These are phyloP conservation scores for Fusarium neocosmosporiellum DNA, from an alignment of 2,329 filamentous ascomycete species.

Conservation along the genomic window DNA sequence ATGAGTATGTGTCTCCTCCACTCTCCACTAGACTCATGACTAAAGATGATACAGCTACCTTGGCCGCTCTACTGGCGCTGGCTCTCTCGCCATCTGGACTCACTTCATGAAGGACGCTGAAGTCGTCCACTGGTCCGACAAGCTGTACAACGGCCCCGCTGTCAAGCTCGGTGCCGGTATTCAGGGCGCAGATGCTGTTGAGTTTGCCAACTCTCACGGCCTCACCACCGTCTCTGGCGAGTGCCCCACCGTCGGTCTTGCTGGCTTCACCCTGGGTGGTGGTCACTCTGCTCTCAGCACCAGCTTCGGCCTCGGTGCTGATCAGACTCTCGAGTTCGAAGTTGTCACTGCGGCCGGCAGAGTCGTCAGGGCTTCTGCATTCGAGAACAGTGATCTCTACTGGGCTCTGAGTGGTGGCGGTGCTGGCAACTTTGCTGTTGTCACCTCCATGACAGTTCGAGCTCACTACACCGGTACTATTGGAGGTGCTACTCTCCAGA, in stretches of 20 bases:
- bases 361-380: slow-evolving; percentile 59
- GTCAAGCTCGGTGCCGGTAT: slow-evolving; percentile 67
- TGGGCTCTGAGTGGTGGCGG: slow-evolving; percentile 73
- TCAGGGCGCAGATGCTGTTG: slow-evolving; percentile 59
- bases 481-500: slow-evolving; percentile 45
- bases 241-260: slow-evolving; percentile 66
- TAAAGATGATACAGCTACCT: slow-evolving; percentile 21
- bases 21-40: neutral
- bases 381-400: slow-evolving; percentile 66
- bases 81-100: slow-evolving; percentile 55
- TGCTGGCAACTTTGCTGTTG: slow-evolving; percentile 68
- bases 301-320: slow-evolving; percentile 68
- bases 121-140: slow-evolving; percentile 51
- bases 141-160: slow-evolving; percentile 61
- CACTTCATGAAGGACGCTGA: slow-evolving; percentile 56
- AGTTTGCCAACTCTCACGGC: slow-evolving; percentile 58
- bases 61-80: slow-evolving; percentile 68
- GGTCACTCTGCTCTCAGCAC: slow-evolving; percentile 63
- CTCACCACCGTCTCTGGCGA: slow-evolving; percentile 66
- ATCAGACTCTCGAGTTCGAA: slow-evolving; percentile 67
- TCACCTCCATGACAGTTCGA: slow-evolving; percentile 66
- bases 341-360: slow-evolving; percentile 65
- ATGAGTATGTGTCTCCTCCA: slow-evolving; percentile 54
- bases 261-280: slow-evolving; percentile 71
- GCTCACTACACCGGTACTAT: slow-evolving; percentile 56